Evolutionary conservation across 2,329 filamentous ascomycete genomes (phyloP).

Genomic region (Furcasterigmium sp.): DNA sequence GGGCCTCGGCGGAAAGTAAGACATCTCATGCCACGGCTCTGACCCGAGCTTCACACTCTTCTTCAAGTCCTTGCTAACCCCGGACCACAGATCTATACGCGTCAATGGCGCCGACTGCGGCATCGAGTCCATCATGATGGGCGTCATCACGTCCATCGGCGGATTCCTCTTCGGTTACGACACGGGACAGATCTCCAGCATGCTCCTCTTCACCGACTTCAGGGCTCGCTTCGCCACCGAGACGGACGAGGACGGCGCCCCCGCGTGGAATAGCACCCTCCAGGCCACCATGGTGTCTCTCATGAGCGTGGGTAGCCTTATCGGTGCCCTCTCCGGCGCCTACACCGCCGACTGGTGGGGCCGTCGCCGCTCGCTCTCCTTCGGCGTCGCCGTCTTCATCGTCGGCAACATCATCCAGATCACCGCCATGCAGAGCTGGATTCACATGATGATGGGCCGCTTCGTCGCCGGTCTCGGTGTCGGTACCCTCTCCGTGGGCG

Average conservation of each 20-base stretch:
- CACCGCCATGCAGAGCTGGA: conserved; percentile 51
- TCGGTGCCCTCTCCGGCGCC: conserved; percentile 48
- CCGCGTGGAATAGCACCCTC: conserved; percentile 33
- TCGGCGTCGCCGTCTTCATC: conserved; percentile 52
- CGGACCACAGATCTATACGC: conserved; percentile 32
- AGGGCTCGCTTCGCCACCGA: conserved; percentile 48
- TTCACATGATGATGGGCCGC: conserved; percentile 61
- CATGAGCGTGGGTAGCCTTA: conserved; percentile 48
- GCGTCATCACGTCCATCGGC: conserved; percentile 49
- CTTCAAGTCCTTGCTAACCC: background rate
- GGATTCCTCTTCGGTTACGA: conserved; percentile 61
- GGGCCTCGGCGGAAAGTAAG: conserved; percentile 10
- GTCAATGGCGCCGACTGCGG: conserved; percentile 38
- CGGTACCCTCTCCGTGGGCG: conserved; percentile 59
- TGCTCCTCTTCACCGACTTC: conserved; percentile 48
- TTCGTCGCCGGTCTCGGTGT: conserved; percentile 64
- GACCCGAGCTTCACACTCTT: too few species aligned
- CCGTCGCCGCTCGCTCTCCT: conserved; percentile 48
- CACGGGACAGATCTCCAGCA: conserved; percentile 53
- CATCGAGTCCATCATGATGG: conserved; percentile 35
- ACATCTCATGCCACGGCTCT: background rate
- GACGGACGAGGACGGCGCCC: conserved; percentile 27
- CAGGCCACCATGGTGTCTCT: conserved; percentile 51
- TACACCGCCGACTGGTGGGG: conserved; percentile 54
- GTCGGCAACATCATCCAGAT: conserved; percentile 64